These are phyloP conservation scores for Aegilops bicornis DNA, from an alignment of 176 grass and related monocot species.

Conservation along the genomic window DNA sequence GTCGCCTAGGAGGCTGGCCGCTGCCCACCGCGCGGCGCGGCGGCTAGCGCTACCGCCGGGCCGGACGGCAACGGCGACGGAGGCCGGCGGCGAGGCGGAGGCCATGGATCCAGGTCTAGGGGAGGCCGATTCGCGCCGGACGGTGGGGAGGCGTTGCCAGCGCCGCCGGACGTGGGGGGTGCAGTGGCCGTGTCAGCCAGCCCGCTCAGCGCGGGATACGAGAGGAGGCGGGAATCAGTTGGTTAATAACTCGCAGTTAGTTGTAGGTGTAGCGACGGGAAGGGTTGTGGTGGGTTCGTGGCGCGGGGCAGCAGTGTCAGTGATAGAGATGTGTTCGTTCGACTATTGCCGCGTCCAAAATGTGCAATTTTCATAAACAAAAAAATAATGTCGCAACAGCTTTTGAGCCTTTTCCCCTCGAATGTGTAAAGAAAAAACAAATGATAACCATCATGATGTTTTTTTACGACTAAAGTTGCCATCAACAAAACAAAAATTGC, in stretches of 20 bases:
- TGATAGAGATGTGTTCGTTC: not conserved
- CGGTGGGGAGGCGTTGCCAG: not conserved
- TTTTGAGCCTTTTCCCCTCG: no score
- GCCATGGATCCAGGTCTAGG: not conserved
- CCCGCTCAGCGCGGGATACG: conserved; percentile 5
- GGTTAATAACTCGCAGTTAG: not conserved
- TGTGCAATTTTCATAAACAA: no score
- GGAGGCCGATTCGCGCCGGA: not conserved
- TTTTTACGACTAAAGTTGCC: no score
- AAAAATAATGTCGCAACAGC: no score
- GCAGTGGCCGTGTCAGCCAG: not conserved
- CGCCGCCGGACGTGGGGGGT: not conserved
- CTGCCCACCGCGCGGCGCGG: conserved; percentile 66
- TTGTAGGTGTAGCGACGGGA: not conserved
- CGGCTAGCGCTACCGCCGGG: conserved; percentile 50
- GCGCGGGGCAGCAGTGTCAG: conserved; percentile 11
- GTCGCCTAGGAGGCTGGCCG: conserved; percentile 32
- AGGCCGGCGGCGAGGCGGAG: not conserved
- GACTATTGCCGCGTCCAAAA: no score
- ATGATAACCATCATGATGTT: no score
- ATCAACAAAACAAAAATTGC: no score
- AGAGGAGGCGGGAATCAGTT: conserved; percentile 31
- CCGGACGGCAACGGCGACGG: conserved; percentile 54
- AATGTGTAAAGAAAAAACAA: no score
- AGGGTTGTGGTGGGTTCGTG: not conserved